Evolutionary conservation across 2,329 filamentous ascomycete species (phyloP).

Genomic region (Aciculosporium take): DNA sequence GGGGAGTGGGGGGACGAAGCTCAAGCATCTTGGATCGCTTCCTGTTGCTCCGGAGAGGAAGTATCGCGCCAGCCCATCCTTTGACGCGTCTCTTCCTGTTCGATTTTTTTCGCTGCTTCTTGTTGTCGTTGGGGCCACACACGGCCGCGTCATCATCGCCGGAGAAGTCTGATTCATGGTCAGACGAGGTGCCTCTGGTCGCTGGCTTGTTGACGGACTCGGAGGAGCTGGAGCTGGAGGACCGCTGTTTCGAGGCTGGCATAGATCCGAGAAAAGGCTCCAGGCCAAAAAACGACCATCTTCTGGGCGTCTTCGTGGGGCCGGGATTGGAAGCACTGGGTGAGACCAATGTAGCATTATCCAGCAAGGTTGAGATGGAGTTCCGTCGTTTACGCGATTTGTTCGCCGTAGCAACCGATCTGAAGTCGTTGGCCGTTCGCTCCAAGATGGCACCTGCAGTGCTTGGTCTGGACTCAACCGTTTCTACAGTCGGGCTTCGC

Average conservation of each 20-base stretch:
- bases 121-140: slow-evolving; percentile 10
- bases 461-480: slow-evolving; percentile 44
- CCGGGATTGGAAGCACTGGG: slow-evolving; percentile 27
- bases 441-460: slow-evolving; percentile 60
- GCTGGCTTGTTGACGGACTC: slow-evolving; percentile 21
- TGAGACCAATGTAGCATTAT: slow-evolving; percentile 22
- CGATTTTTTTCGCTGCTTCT: slow-evolving; percentile 20
- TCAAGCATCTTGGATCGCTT: slow-evolving; percentile 26
- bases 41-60: slow-evolving; percentile 41
- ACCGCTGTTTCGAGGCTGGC: slow-evolving; percentile 32
- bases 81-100: slow-evolving; percentile 56
- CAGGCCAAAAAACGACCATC: slow-evolving; percentile 49
- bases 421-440: slow-evolving; percentile 15
- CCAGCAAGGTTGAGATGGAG: slow-evolving; percentile 41
- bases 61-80: slow-evolving; percentile 53
- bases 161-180: slow-evolving; percentile 20
- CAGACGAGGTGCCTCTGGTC: slow-evolving; percentile 19
- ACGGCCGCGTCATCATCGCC: slow-evolving; percentile 11
- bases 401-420: slow-evolving; percentile 8
- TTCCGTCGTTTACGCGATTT: slow-evolving; percentile 37
- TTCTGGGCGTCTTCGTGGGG: slow-evolving; percentile 37
- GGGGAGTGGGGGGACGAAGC: slow-evolving; percentile 33
- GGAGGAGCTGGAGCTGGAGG: slow-evolving; percentile 32
- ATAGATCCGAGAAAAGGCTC: slow-evolving; percentile 36
- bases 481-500: slow-evolving; percentile 26